Percentiles rank a stretch among this genome's conserved stretches.
phyloP scores from a whole-genome alignment of 495 filamentous ascomycete genomes.

The Aspergillus kassunensis region DNA sequence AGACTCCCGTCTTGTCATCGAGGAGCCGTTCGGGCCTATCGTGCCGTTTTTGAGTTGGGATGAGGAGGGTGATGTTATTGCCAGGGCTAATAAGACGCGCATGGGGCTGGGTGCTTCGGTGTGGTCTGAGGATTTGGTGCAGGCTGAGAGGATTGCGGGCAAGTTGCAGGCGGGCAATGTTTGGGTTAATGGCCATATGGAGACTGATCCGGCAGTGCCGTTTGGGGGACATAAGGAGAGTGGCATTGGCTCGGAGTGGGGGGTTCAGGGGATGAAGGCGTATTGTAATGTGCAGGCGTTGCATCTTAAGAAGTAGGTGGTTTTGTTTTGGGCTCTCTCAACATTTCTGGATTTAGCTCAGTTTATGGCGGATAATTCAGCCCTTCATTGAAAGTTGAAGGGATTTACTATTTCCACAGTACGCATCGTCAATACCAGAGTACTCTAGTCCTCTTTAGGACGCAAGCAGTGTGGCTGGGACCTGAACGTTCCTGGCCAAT shows the following conservation, averaged over 20 bases:
- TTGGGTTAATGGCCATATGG: slow-evolving; percentile 21
- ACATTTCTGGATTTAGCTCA: too few species aligned
- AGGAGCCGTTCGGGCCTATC: slow-evolving; percentile 31
- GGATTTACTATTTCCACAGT: too few species aligned
- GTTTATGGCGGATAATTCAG: too few species aligned
- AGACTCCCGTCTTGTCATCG: not conserved
- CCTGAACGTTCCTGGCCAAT: too few species aligned
- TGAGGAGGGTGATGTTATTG: slow-evolving; percentile 75
- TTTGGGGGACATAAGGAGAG: slow-evolving; percentile 56
- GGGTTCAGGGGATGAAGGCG: slow-evolving; percentile 51
- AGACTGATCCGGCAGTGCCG: slow-evolving; percentile 26
- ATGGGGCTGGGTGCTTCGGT: slow-evolving; percentile 81
- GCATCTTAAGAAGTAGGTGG: slow-evolving; percentile 15
- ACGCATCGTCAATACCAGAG: too few species aligned
- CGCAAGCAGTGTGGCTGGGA: too few species aligned
- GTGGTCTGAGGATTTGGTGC: slow-evolving; percentile 72
- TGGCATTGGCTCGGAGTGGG: slow-evolving; percentile 44
- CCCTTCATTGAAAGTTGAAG: too few species aligned
- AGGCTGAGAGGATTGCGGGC: slow-evolving; percentile 70
- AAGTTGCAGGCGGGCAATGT: slow-evolving; percentile 67
- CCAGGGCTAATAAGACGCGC: slow-evolving; percentile 75
- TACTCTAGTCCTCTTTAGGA: too few species aligned
- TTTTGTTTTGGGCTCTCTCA: too few species aligned
- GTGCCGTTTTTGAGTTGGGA: slow-evolving; percentile 53
- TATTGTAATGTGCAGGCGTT: slow-evolving; percentile 53